These are phyloP conservation scores for Tinospora cordifolia DNA, from an alignment of 164 flowering plant genomes.

Conservation along the genomic window DNA sequence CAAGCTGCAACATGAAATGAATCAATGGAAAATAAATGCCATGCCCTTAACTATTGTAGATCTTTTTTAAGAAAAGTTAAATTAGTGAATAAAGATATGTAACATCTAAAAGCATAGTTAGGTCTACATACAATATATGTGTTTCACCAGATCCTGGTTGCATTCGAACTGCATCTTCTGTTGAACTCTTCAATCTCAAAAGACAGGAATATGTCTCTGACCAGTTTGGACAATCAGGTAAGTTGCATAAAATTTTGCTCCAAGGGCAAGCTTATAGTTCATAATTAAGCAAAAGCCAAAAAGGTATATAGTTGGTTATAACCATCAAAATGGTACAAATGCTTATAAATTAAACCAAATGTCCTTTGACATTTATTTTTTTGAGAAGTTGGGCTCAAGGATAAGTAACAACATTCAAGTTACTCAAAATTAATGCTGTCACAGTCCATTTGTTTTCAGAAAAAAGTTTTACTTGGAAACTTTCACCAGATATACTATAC, in stretches of 20 bases:
- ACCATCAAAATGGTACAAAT: neutral
- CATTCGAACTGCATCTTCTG: conserved; percentile 64
- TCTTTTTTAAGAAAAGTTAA: neutral
- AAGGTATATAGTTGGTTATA: neutral
- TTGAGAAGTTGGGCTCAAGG: neutral
- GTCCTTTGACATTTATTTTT: neutral
- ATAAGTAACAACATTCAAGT: neutral
- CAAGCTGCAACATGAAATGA: conserved; percentile 42
- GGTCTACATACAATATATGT: conserved; percentile 77
- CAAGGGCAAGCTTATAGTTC: neutral
- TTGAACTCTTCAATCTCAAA: conserved; percentile 67
- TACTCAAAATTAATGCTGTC: neutral
- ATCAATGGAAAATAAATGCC: neutral
- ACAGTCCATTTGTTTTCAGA: neutral
- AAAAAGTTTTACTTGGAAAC: neutral
- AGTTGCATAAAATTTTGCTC: neutral
- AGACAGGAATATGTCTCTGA: conserved; percentile 68
- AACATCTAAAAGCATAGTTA: neutral
- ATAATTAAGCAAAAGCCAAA: neutral
- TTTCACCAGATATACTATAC: neutral
- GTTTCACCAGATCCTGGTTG: conserved; percentile 91
- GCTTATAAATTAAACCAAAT: neutral
- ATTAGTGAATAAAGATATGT: neutral
- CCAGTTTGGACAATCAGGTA: neutral
- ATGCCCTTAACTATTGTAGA: neutral